These are phyloP conservation scores for Melampsora americana DNA, from an alignment of 1,284 basidiomycete species.

Conservation along the genomic window DNA sequence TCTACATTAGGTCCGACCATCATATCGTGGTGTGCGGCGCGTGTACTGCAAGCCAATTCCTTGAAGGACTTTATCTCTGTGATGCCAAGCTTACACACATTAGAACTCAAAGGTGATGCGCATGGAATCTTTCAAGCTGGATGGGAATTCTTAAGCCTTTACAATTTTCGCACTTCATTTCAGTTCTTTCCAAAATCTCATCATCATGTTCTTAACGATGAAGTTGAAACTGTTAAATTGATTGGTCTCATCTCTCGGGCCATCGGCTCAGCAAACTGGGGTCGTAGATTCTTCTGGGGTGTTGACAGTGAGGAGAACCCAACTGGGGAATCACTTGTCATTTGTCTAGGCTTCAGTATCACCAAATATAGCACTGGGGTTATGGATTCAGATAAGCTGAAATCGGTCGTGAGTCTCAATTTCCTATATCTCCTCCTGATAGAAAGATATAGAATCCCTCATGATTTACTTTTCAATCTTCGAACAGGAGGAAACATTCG, in stretches of 20 bases:
- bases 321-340: not conserved
- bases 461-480: not conserved
- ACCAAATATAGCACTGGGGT: not conserved
- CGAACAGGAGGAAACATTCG: slow-evolving; percentile 9
- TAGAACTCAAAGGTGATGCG: not conserved
- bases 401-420: slow-evolving; percentile 3
- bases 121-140: slow-evolving; percentile 21
- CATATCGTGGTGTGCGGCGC: slow-evolving; percentile 9
- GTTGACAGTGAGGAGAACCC: not conserved
- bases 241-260: slow-evolving; percentile 1
- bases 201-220: not conserved
- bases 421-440: not conserved
- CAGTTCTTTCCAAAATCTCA: not conserved
- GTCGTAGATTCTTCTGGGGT: not conserved
- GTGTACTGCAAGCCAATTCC: not conserved
- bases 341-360: slow-evolving; percentile 9
- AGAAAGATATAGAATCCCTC: not conserved
- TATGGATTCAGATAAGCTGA: not conserved
- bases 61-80: not conserved
- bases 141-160: not conserved
- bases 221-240: not conserved
- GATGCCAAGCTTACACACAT: not conserved
- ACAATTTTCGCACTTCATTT: slow-evolving; percentile 8
- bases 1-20: not conserved
- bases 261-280: slow-evolving; percentile 6